A percentile compares a stretch with the other conserved stretches of the same genome.
Conservation (phyloP, 75 land plant species). For the Cupressus sempervirens region DNA sequence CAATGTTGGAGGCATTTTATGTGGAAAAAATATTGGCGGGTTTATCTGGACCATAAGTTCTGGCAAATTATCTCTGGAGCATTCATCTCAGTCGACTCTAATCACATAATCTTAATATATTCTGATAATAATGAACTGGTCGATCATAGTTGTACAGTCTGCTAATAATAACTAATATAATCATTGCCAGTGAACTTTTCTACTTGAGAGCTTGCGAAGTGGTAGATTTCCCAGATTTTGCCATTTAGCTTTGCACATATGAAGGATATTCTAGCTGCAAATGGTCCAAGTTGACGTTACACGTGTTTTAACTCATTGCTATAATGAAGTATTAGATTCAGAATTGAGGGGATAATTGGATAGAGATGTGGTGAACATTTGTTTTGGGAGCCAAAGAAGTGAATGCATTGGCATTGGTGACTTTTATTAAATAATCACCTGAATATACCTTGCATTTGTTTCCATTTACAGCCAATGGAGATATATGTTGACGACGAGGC, state of each 20-base stretch:
- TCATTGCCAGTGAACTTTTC: not conserved
- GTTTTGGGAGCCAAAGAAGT: constrained; percentile 18
- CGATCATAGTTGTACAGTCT: not conserved
- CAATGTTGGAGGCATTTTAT: not conserved
- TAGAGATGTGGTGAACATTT: constrained; percentile 9
- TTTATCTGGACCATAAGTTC: not conserved
- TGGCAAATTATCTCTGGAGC: not conserved
- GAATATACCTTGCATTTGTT: constrained; percentile 50
- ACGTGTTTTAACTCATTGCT: constrained; percentile 5
- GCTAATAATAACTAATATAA: not conserved
- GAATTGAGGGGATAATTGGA: not conserved
- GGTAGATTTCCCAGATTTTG: not conserved
- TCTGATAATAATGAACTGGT: not conserved
- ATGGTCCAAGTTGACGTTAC: not conserved
- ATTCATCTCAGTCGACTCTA: not conserved
- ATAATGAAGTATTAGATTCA: constrained; percentile 3
- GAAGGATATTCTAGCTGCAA: constrained; percentile 4
- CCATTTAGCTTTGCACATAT: not conserved
- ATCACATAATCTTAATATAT: not conserved
- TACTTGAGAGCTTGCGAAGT: not conserved
- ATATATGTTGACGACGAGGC: constrained; percentile 59
- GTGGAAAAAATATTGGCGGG: not conserved
- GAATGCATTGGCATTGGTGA: constrained; percentile 12
- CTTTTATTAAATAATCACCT: constrained; percentile 27
- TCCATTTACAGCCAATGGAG: constrained; percentile 84